Base-by-base conservation (phyloP, 441 rosid genomes). In the Adansonia grandidieri region DNA sequence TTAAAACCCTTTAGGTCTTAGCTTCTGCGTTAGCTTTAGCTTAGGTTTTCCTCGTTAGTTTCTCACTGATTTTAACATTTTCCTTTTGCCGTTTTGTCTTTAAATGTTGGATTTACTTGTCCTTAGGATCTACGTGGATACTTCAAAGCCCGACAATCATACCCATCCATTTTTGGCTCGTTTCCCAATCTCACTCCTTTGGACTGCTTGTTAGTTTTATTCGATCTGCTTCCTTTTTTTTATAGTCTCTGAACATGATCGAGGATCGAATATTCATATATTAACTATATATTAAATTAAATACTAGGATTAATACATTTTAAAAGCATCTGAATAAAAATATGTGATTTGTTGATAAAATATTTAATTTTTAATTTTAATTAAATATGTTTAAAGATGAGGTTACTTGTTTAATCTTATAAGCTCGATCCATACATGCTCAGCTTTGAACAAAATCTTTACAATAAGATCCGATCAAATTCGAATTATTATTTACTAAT, bases 51-150 rank as follows among this genome's bases (percentile, higher is more conserved):
- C 79, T 84, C 80, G 78, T 71, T 37, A 54, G 17, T 76, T 79
- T 79, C 82, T 77, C 81, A 48, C 77, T 81, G 48, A 73, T 76
- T 37, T 37, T 74, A 66, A 71, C 78, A 67, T 81, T 77, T 81
- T 77, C 22, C 58, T 78, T 58, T 63, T 22, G 51, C 24, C 71
- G 3, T 51, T 51, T 28, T 71, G 61, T 51, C 47, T 67, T 15
- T 58, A 57, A 51, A 75, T 80, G 77, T 80, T 78, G 82, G 84
- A 80, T 61, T 56, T 73, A 65, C 22, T 57, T 50, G 57, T 60
- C 61, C 61, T 19, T 66, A 56, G 45, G 70, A 76, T 80, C 78
- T 1, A 69, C 60, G 42, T 40, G 65, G 62, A 78, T 82, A 42
- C 22, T 17, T 17, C 47, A 28, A 60, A 60, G 74, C 22, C 65